Evolutionary conservation across 108 stramenopile genomes (phyloP), one percentile per base, ranked within the genome.

Genomic region (Stephanodiscus triporus): DNA sequence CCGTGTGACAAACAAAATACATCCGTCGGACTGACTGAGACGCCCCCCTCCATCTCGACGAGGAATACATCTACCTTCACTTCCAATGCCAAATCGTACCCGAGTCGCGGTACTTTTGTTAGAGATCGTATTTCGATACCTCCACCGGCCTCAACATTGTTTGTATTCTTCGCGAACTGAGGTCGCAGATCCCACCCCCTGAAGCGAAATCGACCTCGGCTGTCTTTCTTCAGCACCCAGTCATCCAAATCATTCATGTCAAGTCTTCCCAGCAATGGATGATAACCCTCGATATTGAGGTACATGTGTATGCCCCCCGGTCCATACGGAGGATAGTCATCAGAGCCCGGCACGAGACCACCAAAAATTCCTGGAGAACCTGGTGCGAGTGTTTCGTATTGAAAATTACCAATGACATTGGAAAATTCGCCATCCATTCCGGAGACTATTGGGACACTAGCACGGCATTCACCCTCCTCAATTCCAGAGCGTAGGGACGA

Each of bases 351-450:
- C 24, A 72, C 84, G 43, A 90, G 68, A 10, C 89, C 89, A 37
- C 81, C 83, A 54, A 90, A 72, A 27, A 75, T 57, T 1, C 87
- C 87, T 2, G 81, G 57, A 0, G 87, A 87, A 19, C 89, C 89
- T 10, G 89, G 89, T 32, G 81, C 77, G 22, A 90, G 68, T 13
- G 87, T 90, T 17, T 70, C 77, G 50, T 86, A 84, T 43, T 57
- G 29, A 6, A 76, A 56, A n/a, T 17, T 4, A 4, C 66, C 66
- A 6, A 67, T 47, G 19, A 24, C 10, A 20, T 68, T 62, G 6
- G 65, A 61, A 50, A 22, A 54, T 47, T 5, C n/a, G 47, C 17
- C 36, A 20, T 17, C 59, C 4, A 30, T 9, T 6, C 50, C 43
- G 43, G 43, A 1, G 43, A 10, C 32, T 17, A 81, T 58, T 24